phyloP scores from a whole-genome alignment of 1,139 yeast genomes.

The Yamadazyma sp. region DNA sequence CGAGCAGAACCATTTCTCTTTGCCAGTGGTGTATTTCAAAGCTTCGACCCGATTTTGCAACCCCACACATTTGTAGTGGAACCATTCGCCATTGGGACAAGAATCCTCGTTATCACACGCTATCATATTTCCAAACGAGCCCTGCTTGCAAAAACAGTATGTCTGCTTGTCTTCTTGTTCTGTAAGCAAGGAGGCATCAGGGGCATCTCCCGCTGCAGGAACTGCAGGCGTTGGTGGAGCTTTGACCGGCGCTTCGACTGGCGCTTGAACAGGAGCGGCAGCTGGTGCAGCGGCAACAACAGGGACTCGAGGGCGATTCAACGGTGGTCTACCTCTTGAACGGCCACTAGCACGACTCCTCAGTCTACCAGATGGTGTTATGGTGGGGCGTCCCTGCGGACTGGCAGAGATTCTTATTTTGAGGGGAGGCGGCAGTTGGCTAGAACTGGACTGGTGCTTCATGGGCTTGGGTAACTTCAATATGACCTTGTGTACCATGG shows the following conservation, averaged over 20 bases:
- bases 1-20: slow-evolving; percentile 44
- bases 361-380: too few relatives aligned
- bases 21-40: slow-evolving; percentile 35
- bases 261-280: too few relatives aligned
- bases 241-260: too few relatives aligned
- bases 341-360: too few relatives aligned
- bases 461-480: slow-evolving; percentile 24
- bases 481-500: slow-evolving; percentile 22
- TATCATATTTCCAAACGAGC: slow-evolving; percentile 49
- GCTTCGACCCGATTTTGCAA: slow-evolving; percentile 42
- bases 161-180: slow-evolving; percentile 20
- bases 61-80: slow-evolving; percentile 51
- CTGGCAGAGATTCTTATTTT: background rate
- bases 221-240: background rate
- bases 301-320: background rate
- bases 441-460: slow-evolving; percentile 3
- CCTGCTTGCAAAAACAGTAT: slow-evolving; percentile 47
- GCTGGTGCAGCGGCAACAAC: too few relatives aligned
- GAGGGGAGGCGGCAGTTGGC: slow-evolving; percentile 1
- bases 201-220: background rate
- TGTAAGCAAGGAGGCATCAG: background rate
- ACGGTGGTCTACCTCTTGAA: background rate
- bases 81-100: slow-evolving; percentile 52
- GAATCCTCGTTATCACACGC: slow-evolving; percentile 43
- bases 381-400: background rate